Evolutionary conservation across 352 stramenopile genomes (phyloP).

Genomic region (Globisporangium perplexum): DNA sequence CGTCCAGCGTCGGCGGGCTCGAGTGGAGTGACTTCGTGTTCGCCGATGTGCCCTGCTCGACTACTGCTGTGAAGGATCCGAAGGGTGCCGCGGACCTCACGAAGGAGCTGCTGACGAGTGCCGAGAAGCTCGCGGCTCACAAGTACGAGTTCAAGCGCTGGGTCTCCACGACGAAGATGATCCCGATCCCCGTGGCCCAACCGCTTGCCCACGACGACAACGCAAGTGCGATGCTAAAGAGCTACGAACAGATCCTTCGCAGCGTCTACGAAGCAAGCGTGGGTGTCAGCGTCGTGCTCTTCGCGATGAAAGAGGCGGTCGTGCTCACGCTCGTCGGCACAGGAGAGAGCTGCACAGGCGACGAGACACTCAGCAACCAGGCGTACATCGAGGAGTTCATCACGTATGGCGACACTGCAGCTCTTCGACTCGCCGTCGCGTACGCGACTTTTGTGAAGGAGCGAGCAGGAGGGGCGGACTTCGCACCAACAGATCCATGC

Average conservation of each 20-base stretch:
- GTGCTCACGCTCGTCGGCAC: neutral
- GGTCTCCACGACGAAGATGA: constrained; percentile 39
- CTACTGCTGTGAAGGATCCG: constrained; percentile 8
- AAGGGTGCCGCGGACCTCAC: constrained; percentile 25
- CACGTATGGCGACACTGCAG: constrained; percentile 35
- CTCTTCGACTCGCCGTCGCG: constrained; percentile 23
- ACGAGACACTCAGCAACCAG: constrained; percentile 9
- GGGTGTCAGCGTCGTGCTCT: constrained; percentile 41
- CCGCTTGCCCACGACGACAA: neutral
- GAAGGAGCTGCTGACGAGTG: constrained; percentile 23
- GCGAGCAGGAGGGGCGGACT: neutral
- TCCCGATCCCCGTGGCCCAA: constrained; percentile 18
- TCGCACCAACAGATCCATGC: constrained; percentile 8
- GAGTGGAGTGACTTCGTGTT: constrained; percentile 82
- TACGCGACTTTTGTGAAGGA: constrained; percentile 20
- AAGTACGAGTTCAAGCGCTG: constrained; percentile 66
- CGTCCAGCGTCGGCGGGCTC: constrained; percentile 33
- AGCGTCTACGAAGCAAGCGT: constrained; percentile 42
- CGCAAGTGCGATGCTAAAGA: neutral
- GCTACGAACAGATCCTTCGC: constrained; percentile 31
- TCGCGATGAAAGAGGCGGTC: constrained; percentile 47
- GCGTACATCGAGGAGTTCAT: constrained; percentile 34
- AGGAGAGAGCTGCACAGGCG: neutral
- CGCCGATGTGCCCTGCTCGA: constrained; percentile 25
- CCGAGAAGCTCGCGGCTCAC: constrained; percentile 29